These are phyloP conservation scores for Taxillus chinensis DNA, from an alignment of 164 flowering plant species.

Conservation along the genomic window DNA sequence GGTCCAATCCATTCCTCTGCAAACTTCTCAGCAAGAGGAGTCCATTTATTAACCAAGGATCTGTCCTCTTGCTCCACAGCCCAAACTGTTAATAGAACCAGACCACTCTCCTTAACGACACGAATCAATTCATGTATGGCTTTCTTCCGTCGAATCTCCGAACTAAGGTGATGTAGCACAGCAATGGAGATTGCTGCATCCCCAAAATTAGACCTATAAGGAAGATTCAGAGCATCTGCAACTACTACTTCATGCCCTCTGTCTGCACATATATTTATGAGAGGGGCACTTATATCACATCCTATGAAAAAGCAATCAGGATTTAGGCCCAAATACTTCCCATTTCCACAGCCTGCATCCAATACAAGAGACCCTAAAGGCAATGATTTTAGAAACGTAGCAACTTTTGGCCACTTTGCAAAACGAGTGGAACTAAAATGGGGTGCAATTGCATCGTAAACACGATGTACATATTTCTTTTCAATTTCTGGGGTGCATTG, in stretches of 20 bases:
- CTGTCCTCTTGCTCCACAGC: constrained; percentile 90
- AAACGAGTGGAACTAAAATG: constrained; percentile 94
- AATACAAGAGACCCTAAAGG: constrained; percentile 56
- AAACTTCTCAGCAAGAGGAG: constrained; percentile 63
- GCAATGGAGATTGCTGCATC: constrained; percentile 98
- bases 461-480: constrained; percentile 86
- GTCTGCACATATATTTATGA: constrained; percentile 65
- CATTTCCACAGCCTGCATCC: constrained; percentile 97
- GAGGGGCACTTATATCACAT: constrained; percentile 82
- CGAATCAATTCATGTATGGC: constrained; percentile 79
- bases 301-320: constrained; percentile 69
- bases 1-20: constrained; percentile 89
- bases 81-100: constrained; percentile 92
- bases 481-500: constrained; percentile 81
- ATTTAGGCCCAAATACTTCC: constrained; percentile 81
- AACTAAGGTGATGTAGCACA: constrained; percentile 87
- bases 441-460: constrained; percentile 96
- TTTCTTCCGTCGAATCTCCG: constrained; percentile 69
- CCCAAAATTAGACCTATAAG: constrained; percentile 70
- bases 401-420: constrained; percentile 96
- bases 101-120: constrained; percentile 72
- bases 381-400: constrained; percentile 58
- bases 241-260: constrained; percentile 81
- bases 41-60: constrained; percentile 73
- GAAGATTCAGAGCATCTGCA: constrained; percentile 94